Conservation (phyloP, 2,329 filamentous ascomycete species). For the Tolypocladium inflatum region DNA sequence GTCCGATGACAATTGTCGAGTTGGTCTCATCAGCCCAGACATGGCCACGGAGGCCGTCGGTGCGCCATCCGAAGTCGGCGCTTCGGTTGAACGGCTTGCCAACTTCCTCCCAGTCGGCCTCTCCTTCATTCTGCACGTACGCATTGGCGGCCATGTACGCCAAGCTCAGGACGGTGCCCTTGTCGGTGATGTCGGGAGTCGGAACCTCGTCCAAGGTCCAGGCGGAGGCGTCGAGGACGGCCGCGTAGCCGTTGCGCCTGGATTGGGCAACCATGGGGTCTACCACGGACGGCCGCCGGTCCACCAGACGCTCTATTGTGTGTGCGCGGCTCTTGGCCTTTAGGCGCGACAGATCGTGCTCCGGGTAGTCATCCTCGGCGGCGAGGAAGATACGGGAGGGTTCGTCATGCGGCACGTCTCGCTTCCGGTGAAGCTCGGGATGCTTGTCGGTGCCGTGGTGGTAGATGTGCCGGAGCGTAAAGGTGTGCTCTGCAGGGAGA, state of each 20-base stretch:
- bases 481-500: constrained; percentile 43
- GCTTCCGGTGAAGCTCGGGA: constrained; percentile 65
- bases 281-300: constrained; percentile 67
- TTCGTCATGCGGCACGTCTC: constrained; percentile 55
- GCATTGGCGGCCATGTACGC: constrained; percentile 85
- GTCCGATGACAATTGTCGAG: constrained; percentile 76
- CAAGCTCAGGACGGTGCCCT: constrained; percentile 71
- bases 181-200: constrained; percentile 77
- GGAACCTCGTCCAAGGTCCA: constrained; percentile 76
- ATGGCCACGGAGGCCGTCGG: constrained; percentile 82
- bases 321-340: constrained; percentile 53
- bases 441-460: constrained; percentile 80
- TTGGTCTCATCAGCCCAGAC: constrained; percentile 84
- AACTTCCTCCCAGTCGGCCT: constrained; percentile 76
- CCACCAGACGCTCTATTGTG: constrained; percentile 71
- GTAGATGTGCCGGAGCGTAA: constrained; percentile 78
- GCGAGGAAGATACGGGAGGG: constrained; percentile 45
- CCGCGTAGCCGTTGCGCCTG: constrained; percentile 56
- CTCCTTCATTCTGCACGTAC: constrained; percentile 65
- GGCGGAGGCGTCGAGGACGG: constrained; percentile 59
- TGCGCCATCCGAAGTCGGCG: constrained; percentile 85
- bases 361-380: constrained; percentile 45
- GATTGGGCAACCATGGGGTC: constrained; percentile 70
- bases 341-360: constrained; percentile 43
- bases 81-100: constrained; percentile 74